These are phyloP conservation scores for Trichoderma sp. DNA, from an alignment of 2,329 filamentous ascomycete species.

Conservation along the genomic window DNA sequence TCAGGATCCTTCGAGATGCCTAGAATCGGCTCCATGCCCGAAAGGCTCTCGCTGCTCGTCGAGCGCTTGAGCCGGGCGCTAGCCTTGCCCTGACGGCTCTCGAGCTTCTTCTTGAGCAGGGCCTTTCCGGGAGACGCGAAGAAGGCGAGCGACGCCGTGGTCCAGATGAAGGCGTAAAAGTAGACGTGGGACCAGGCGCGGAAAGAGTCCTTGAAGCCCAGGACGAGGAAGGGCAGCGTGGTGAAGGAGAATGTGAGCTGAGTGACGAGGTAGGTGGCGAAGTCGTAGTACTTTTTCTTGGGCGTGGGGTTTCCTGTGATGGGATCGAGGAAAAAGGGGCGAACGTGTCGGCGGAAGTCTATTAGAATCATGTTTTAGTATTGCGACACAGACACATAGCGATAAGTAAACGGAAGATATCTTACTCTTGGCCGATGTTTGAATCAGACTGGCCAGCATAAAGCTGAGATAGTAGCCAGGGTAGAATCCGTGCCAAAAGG, in stretches of 20 bases:
- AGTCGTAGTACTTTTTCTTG: constrained; percentile 83
- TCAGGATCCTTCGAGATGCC: constrained; percentile 77
- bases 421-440: constrained; percentile 92
- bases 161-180: constrained; percentile 77
- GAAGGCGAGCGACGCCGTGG: constrained; percentile 63
- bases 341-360: constrained; percentile 87
- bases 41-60: constrained; percentile 57
- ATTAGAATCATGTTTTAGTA: too few species aligned
- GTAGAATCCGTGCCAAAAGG: constrained; percentile 97
- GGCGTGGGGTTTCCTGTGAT: constrained; percentile 66
- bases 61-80: constrained; percentile 48
- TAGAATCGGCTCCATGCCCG: constrained; percentile 61
- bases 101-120: constrained; percentile 55
- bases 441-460: constrained; percentile 82
- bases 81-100: constrained; percentile 52
- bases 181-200: constrained; percentile 81
- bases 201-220: constrained; percentile 68
- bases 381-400: too few species aligned
- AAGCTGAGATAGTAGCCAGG: constrained; percentile 95
- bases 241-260: constrained; percentile 82
- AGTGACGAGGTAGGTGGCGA: constrained; percentile 70
- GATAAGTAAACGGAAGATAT: too few species aligned
- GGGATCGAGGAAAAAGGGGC: constrained; percentile 87
- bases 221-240: constrained; percentile 80
- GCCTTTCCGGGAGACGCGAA: constrained; percentile 77